Percentiles rank a stretch among this genome's conserved stretches.
Conservation (phyloP, 2,329 filamentous ascomycete species). For the Penicillium sp. region DNA sequence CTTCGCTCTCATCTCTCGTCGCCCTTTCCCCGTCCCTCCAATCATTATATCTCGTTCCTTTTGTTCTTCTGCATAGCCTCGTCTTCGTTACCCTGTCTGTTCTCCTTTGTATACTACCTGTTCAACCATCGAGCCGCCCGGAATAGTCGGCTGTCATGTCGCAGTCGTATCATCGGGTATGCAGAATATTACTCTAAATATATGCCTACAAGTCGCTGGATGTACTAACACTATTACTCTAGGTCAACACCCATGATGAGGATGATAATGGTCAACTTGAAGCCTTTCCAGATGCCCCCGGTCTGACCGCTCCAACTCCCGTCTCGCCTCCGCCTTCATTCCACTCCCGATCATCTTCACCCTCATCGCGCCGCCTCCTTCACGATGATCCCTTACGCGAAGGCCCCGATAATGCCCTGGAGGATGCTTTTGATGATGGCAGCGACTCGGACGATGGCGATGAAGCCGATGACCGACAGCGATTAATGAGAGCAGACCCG, state of each 20-base stretch:
- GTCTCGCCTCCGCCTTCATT: conserved; percentile 68
- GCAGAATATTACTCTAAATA: conserved; percentile 12
- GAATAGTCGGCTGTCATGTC: conserved; percentile 43
- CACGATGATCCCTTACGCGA: conserved; percentile 49
- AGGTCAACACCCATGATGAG: conserved; percentile 45
- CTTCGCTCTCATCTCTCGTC: conserved; percentile 6
- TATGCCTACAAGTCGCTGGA: neutral
- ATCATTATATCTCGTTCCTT: conserved; percentile 11
- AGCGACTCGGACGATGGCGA: conserved; percentile 67
- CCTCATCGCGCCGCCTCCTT: conserved; percentile 50
- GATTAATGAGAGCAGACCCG: conserved; percentile 69
- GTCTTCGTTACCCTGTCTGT: conserved; percentile 9
- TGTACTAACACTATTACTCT: neutral
- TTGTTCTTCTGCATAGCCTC: neutral
- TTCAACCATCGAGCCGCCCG: conserved; percentile 24
- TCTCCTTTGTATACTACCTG: conserved; percentile 8
- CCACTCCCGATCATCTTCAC: conserved; percentile 75
- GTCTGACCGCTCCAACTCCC: conserved; percentile 27
- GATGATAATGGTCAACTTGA: conserved; percentile 28
- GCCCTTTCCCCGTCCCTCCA: conserved; percentile 2
- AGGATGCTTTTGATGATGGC: conserved; percentile 86
- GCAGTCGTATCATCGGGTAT: conserved; percentile 48
- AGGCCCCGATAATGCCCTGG: conserved; percentile 73
- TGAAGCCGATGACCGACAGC: conserved; percentile 76
- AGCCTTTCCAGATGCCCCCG: conserved; percentile 29